These are phyloP conservation scores for Fraxinus sp. DNA, from an alignment of 305 asterid genomes.

Conservation along the genomic window DNA sequence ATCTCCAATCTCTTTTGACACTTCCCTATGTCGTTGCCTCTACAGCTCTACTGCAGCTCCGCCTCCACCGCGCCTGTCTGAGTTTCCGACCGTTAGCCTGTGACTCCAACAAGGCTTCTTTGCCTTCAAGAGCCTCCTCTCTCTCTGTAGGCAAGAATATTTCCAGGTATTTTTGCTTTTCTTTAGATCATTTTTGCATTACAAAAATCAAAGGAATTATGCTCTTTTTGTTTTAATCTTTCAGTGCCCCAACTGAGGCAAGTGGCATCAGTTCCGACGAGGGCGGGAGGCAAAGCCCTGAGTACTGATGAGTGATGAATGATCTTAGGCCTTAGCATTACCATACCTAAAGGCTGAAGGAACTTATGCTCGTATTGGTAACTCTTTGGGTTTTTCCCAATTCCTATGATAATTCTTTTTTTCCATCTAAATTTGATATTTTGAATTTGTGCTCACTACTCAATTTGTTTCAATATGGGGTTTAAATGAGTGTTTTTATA, in stretches of 20 bases:
- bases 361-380: conserved; percentile 71
- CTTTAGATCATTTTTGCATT: conserved; percentile 8
- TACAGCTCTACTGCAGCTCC: too few species aligned
- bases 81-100: too few species aligned
- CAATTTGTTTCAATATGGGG: too few species aligned
- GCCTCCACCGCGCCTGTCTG: too few species aligned
- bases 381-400: neutral
- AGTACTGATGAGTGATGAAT: conserved; percentile 37
- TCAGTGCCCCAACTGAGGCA: conserved; percentile 30
- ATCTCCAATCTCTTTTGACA: too few species aligned
- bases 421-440: too few species aligned
- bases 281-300: conserved; percentile 51
- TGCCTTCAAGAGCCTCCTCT: conserved; percentile 62
- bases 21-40: too few species aligned
- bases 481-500: too few species aligned
- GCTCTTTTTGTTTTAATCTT: neutral
- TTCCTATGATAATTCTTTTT: neutral
- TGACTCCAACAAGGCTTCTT: conserved; percentile 47
- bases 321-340: conserved; percentile 36
- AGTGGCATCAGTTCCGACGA: conserved; percentile 53
- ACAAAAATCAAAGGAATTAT: too few species aligned
- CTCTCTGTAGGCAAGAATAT: conserved; percentile 74
- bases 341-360: conserved; percentile 46
- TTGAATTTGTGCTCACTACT: too few species aligned
- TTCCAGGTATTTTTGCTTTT: conserved; percentile 40